Evolutionary conservation across 2,329 filamentous ascomycete genomes (phyloP).

Genomic region (Ascocoryne sarcoides): DNA sequence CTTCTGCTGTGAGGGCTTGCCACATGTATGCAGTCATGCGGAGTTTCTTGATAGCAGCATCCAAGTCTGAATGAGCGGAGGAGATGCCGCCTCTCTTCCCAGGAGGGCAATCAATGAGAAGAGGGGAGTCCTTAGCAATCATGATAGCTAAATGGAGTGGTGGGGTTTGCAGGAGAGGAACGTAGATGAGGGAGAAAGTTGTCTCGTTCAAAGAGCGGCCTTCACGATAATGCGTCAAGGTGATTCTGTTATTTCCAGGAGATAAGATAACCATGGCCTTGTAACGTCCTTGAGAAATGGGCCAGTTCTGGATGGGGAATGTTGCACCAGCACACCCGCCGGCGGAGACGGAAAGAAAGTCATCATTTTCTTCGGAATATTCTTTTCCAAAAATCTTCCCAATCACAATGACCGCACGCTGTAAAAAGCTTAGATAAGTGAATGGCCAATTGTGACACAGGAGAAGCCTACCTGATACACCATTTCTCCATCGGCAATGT

Average conservation of each 20-base stretch:
- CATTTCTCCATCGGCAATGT: neutral
- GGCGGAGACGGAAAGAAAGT: constrained; percentile 20
- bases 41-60: constrained; percentile 60
- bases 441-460: neutral
- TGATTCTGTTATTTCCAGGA: constrained; percentile 55
- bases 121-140: constrained; percentile 59
- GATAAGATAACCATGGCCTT: constrained; percentile 57
- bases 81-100: constrained; percentile 49
- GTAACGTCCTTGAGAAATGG: constrained; percentile 57
- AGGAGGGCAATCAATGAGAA: constrained; percentile 59
- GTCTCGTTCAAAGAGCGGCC: constrained; percentile 41
- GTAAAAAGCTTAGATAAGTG: neutral
- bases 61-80: constrained; percentile 38
- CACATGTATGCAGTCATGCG: constrained; percentile 67
- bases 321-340: constrained; percentile 21
- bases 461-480: neutral
- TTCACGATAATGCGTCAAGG: constrained; percentile 53
- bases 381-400: neutral
- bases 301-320: constrained; percentile 58
- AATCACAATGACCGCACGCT: neutral
- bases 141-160: constrained; percentile 66
- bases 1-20: constrained; percentile 69
- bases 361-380: constrained; percentile 3
- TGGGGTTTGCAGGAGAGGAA: constrained; percentile 44
- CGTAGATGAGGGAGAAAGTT: constrained; percentile 40